Evolutionary conservation across 371 early-diverging fungal genomes (phyloP).

Genomic region (Mucor irregularis): DNA sequence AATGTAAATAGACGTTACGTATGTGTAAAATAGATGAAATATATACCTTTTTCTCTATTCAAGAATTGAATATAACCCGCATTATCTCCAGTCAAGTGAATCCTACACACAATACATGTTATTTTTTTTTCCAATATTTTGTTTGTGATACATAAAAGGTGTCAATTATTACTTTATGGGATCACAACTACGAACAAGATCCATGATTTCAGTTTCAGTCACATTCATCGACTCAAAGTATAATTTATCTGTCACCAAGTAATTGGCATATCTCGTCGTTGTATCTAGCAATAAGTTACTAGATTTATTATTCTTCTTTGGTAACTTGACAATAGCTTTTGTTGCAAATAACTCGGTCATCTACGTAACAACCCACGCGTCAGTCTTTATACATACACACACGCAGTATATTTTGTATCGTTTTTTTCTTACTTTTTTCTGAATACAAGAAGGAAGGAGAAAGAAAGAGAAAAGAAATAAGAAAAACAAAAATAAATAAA

Average conservation of each 20-base stretch:
- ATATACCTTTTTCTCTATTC: constrained; percentile 20
- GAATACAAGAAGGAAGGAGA: not conserved
- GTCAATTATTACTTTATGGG: constrained; percentile 30
- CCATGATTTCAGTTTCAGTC: constrained; percentile 35
- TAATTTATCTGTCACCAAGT: constrained; percentile 17
- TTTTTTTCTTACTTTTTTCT: not conserved
- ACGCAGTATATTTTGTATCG: not conserved
- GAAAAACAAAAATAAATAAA: constrained; percentile 13
- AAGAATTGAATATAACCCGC: constrained; percentile 28
- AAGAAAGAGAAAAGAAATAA: constrained; percentile 2
- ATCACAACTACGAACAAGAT: constrained; percentile 28
- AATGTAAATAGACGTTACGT: not conserved
- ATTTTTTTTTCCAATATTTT: not conserved
- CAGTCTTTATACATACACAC: not conserved
- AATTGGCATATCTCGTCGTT: not conserved
- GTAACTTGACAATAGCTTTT: constrained; percentile 21
- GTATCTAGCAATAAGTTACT: constrained; percentile 3
- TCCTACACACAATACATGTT: not conserved
- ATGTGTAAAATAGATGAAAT: no score
- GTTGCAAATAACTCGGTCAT: constrained; percentile 14
- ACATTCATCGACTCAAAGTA: constrained; percentile 25
- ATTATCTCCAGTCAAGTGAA: constrained; percentile 9
- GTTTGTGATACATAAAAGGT: constrained; percentile 7
- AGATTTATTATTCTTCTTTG: constrained; percentile 12
- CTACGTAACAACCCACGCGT: not conserved